Conservation (phyloP, 257 asterid species). For the Solanum ossicruentum region DNA sequence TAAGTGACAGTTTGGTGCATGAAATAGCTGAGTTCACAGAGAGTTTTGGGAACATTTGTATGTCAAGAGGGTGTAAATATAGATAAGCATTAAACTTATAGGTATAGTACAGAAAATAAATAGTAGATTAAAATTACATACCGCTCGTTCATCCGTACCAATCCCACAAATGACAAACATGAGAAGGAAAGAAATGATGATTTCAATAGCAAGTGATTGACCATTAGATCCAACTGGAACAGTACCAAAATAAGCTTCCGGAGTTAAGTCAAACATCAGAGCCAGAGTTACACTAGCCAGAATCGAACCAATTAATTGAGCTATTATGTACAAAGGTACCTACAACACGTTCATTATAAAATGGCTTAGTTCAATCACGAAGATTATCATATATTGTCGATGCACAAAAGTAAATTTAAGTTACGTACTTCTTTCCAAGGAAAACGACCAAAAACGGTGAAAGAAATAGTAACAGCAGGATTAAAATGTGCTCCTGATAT, state of each 20-base stretch:
- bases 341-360: not conserved
- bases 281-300: conserved; percentile 50
- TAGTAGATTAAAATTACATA: not conserved
- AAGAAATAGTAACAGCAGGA: conserved; percentile 63
- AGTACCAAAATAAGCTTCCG: conserved; percentile 55
- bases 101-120: not conserved
- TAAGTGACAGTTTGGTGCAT: too few relatives aligned
- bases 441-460: conserved; percentile 38
- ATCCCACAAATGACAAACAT: conserved; percentile 61
- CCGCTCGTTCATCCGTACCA: conserved; percentile 51
- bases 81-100: not conserved
- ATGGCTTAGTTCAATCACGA: not conserved
- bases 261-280: conserved; percentile 33
- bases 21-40: too few relatives aligned
- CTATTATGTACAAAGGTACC: conserved; percentile 46
- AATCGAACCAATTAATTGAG: conserved; percentile 49
- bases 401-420: not conserved
- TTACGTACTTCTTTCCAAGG: conserved; percentile 55
- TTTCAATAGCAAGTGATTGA: conserved; percentile 61
- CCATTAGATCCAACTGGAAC: conserved; percentile 39
- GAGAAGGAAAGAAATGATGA: conserved; percentile 55
- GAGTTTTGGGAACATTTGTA: too few relatives aligned
- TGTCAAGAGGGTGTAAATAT: too few relatives aligned
- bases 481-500: conserved; percentile 88
- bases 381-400: not conserved